These are phyloP conservation scores for Penicillium pancosmium DNA, from an alignment of 495 filamentous ascomycete genomes.

Conservation along the genomic window DNA sequence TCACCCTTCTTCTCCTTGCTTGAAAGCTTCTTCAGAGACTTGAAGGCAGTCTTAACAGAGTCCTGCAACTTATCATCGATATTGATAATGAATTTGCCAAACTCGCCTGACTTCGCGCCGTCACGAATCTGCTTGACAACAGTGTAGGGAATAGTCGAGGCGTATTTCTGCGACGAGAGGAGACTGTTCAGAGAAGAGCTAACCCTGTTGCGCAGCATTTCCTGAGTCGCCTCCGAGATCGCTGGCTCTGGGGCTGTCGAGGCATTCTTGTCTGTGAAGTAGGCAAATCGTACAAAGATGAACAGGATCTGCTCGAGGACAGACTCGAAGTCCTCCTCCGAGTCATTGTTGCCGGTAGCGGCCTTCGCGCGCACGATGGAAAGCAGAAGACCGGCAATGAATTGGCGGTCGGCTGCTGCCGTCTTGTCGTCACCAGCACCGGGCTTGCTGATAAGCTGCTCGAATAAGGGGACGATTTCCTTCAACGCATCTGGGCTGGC, in stretches of 20 bases:
- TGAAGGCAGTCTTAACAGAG: conserved; percentile 62
- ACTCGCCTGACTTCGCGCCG: conserved; percentile 42
- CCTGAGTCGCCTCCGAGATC: conserved; percentile 63
- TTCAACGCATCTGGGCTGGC: conserved; percentile 54
- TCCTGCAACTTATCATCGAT: conserved; percentile 63
- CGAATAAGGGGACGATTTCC: conserved; percentile 46
- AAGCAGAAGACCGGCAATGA: conserved; percentile 51
- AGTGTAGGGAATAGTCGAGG: conserved; percentile 48
- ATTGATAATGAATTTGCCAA: conserved; percentile 54
- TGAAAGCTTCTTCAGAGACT: conserved; percentile 68
- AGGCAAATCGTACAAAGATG: conserved; percentile 47
- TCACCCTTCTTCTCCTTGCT: conserved; percentile 55
- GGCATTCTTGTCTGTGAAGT: conserved; percentile 36
- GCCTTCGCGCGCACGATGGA: conserved; percentile 46
- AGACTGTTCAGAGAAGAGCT: conserved; percentile 69
- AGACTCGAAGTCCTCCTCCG: conserved; percentile 33
- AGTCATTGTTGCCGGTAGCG: conserved; percentile 35
- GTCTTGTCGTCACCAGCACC: conserved; percentile 46
- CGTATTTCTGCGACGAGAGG: conserved; percentile 61
- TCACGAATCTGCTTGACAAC: conserved; percentile 57
- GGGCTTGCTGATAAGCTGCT: conserved; percentile 41
- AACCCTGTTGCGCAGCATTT: conserved; percentile 69
- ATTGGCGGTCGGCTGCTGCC: conserved; percentile 49
- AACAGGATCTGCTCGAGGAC: conserved; percentile 44
- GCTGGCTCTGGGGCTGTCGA: conserved; percentile 40